phyloP scores from a whole-genome alignment of 345 rosid genomes.

The Euphorbia pulcherrima region DNA sequence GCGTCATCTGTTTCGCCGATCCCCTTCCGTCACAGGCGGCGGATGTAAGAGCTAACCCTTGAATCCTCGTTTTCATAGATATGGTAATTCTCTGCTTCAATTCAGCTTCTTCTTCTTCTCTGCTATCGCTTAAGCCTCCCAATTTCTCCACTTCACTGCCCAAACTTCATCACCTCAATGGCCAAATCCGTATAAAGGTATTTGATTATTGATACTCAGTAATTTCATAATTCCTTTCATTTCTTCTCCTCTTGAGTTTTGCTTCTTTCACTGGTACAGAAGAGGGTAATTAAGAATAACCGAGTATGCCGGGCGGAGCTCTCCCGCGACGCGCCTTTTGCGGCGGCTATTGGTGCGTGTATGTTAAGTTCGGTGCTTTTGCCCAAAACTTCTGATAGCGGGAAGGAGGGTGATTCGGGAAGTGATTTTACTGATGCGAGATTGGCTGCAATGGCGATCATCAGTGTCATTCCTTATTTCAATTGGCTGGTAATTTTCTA shows the following conservation, averaged over 20 bases:
- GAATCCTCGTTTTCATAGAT: neutral
- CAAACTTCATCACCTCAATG: constrained; percentile 16
- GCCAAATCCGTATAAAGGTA: constrained; percentile 31
- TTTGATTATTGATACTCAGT: neutral
- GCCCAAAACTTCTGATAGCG: constrained; percentile 36
- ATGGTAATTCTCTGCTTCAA: constrained; percentile 17
- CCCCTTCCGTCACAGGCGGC: neutral
- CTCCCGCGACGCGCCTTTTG: constrained; percentile 62
- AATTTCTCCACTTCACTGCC: constrained; percentile 7
- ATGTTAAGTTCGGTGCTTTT: constrained; percentile 67
- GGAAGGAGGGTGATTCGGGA: constrained; percentile 38
- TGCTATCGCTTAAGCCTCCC: constrained; percentile 11
- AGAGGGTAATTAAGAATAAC: constrained; percentile 14
- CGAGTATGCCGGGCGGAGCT: constrained; percentile 63
- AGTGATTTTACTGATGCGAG: constrained; percentile 65
- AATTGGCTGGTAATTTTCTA: constrained; percentile 81
- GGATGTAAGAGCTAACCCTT: neutral
- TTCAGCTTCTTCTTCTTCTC: constrained; percentile 9
- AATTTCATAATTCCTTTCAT: neutral
- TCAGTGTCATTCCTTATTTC: constrained; percentile 88
- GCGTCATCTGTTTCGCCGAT: neutral
- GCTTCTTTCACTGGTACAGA: constrained; percentile 22
- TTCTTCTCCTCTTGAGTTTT: neutral
- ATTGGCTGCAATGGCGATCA: constrained; percentile 84
- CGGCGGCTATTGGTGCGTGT: constrained; percentile 66